Base-by-base conservation (phyloP, 1,139 yeast species). In the Candida freyschussii region DNA sequence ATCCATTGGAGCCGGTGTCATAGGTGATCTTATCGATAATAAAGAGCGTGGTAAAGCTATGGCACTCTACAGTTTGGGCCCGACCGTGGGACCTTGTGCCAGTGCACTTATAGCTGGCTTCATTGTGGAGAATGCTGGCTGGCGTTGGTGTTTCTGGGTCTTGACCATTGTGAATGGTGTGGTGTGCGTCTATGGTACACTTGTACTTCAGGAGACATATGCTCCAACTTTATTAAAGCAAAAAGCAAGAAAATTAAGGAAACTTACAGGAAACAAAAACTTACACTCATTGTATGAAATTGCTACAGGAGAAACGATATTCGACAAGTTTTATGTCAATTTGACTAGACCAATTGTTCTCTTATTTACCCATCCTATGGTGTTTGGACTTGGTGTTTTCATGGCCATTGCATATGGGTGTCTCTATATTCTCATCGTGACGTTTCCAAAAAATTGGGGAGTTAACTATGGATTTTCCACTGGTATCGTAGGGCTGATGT, bases 1-100 rank as follows among this genome's bases (percentile, higher is more conserved):
- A 29, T 72, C 76, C 33, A 78, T 77, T n/a, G 82, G 83, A n/a
- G 83, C 82, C 2, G 86, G 85, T 20, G 69, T 76, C 5, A 53
- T 78, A 30, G 79, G 81, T n/a, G 86, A 78, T 49, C 53, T 76
- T 36, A 78, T 69, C 57, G 61, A 62, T 29, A 75, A 74, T 41
- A 48, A 57, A 21, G 64, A 70, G 27, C 61, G 85, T 30, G 75
- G 72, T 30, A 48, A 62, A 20, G 83, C 84, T 3, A 61, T 78
- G 64, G 77, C 79, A 0, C 55, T 73, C n/a, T 78, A 72, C 52
- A 65, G 75, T 1, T 49, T 75, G 18, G 78, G 79, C 17, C 83
- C 85, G 1, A 57, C 72, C 1, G 56, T 78, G 32, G 89, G 87
- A 0, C 78, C 78, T 4, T 69, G 69, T 12, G 53, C 71, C 32